Evolutionary conservation across 345 rosid genomes (phyloP), one percentile per base, ranked within the genome.

Genomic region (Eucalyptus victrix): DNA sequence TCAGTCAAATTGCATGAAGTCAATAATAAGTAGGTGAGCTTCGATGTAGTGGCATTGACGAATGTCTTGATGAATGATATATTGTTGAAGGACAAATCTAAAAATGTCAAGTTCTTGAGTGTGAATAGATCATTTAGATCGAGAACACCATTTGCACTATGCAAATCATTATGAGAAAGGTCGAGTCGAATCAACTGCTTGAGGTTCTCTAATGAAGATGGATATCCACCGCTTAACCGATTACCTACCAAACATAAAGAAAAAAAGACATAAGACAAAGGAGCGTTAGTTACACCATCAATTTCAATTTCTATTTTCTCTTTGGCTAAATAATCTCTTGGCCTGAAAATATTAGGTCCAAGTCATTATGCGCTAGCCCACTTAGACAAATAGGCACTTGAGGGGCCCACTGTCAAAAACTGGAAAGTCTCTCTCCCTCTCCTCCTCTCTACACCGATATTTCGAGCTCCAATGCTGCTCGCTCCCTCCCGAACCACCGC

Each of bases 131-230:
- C 50, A 49, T 49, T 49, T 4, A 49, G 1, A 49, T 49, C 6
- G 5, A 49, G 15, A 49, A 49, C 5, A 3, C 50, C 50, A 4
- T 13, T 49, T 4, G 5, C 6, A 32, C 12, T 11, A 1, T 16
- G 40, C 40, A 16, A 67, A 11, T 67, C 23, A 0, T 67, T 32
- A 12, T 1, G 1, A 67, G 80, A 32, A 32, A 67, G 40, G 23
- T 1, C 12, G 1, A 67, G 40, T 2, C 0, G 0, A 17, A 0
- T 17, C 80, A 69, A 32, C 4, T 5, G 80, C 44, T 34, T 69
- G 2, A 69, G 24, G 42, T 69, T 69, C 7, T 34, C 80, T 5
- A 69, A 69, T 18, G 44, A 69, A 34, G 44, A 69, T 69, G 44
- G 80, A 69, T 5, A 34, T 69, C 12, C 42, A 34, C 44, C 24